Percentiles rank a stretch among this genome's conserved stretches.
phyloP scores from a whole-genome alignment of 257 asterid genomes.

The Solanum paucissectum region DNA sequence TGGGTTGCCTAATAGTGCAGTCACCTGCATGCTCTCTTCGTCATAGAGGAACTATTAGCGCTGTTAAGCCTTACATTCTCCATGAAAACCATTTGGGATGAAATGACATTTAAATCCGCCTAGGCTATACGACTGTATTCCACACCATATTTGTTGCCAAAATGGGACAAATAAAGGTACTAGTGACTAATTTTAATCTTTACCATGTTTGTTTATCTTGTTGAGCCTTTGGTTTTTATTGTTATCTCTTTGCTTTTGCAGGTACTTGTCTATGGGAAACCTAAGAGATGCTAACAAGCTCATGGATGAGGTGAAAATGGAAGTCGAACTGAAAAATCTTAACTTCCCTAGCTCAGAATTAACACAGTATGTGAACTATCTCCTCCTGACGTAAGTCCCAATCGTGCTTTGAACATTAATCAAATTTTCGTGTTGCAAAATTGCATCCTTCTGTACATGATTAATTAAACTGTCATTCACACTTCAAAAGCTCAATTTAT shows the following conservation, averaged over 20 bases:
- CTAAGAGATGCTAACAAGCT: slow-evolving; percentile 87
- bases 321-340: slow-evolving; percentile 43
- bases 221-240: not conserved
- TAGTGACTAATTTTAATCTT: not conserved
- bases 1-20: not conserved
- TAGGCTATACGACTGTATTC: not conserved
- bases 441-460: not conserved
- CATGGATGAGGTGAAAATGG: slow-evolving; percentile 71
- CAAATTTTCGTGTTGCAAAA: too few relatives aligned
- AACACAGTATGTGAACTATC: slow-evolving; percentile 64
- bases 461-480: not conserved
- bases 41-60: not conserved
- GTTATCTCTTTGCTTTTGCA: slow-evolving; percentile 5
- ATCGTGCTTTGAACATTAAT: not conserved
- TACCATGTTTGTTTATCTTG: not conserved
- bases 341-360: slow-evolving; percentile 72
- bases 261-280: slow-evolving; percentile 88
- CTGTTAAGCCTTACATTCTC: not conserved
- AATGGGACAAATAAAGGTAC: not conserved
- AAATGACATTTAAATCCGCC: not conserved
- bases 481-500: not conserved
- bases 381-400: slow-evolving; percentile 61
- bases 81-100: not conserved
- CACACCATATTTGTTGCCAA: not conserved
- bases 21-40: not conserved